Base-by-base conservation (phyloP, 306 rosid genomes). In the Quillaja saponaria region DNA sequence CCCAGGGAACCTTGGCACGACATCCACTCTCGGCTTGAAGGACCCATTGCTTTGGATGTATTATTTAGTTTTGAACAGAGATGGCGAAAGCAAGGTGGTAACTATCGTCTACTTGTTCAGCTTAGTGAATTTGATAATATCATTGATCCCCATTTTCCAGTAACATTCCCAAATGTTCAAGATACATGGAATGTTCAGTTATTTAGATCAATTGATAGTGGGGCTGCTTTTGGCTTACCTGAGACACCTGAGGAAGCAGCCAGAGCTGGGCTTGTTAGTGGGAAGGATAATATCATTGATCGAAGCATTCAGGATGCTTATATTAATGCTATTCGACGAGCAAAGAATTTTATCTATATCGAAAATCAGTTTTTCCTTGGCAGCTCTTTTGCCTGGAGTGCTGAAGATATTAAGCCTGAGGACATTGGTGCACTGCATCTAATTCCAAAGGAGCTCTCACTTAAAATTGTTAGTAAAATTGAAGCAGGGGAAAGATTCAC, bases 1-100 rank as follows among this genome's bases (percentile, higher is more conserved):
- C 91, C 91, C 3, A 75, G 91, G 77, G 88, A 85, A 64, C 91
- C 91, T 20, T 85, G 91, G 91, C 91, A 85, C 13, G 91, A 85
- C 58, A 80, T 85, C 67, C 91, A 85, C 71, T 85, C 84, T 58
- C 84, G 91, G 15, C 84, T 85, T 40, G 91, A 85, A 78, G 91
- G 91, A 57, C 86, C 91, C 1, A 80, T 85, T 39, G 91, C 91
- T 31, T 85, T 88, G 91, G 91, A 85, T 72, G 88, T 85, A 58
- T 53, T 85, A 71, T 85, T 75, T 64, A 85, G 82, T 80, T 85
- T 85, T 61, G 91, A 85, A 73, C 91, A 85, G 65, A 68, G 91
- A 41, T 85, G 91, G 91, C 82, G 69, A 71, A 82, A 82, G 70
- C 91, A 85, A 82, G 91, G 91, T 47, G 91, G 88, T 65, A 82